Base-by-base conservation (phyloP, 2,329 filamentous ascomycete species). In the Cercospora nicotianae region DNA sequence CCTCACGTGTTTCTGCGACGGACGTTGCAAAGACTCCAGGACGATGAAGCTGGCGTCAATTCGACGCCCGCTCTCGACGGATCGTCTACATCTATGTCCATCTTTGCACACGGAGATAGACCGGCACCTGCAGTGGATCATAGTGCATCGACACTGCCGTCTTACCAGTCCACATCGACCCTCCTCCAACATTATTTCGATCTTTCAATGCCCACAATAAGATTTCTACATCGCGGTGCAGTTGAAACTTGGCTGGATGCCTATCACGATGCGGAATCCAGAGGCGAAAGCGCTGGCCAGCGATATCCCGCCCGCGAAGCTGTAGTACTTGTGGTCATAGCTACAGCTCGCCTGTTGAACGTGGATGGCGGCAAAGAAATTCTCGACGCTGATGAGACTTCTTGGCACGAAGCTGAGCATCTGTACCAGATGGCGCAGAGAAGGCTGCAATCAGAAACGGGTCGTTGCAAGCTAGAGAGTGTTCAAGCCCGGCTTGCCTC, bases 291-390 rank as follows among this genome's bases (percentile, higher is more conserved):
- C 73, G 73, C 48, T 76, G 78, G 61, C 69, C 74, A 82, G 12
- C 80, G 81, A 36, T 79, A 81, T 2, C 78, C 79, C 7, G 79
- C 80, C 3, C 81, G 80, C 62, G 78, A 81, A 1, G 84, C 84
- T 0, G 72, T 86, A 20, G 74, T 87, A 1, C 81, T 87, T 39
- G 82, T 86, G 73, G 81, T 86, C 1, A 83, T 88, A 69, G 86
- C 86, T 0, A 84, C 86, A 20, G 84, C 76, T 23, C 63, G 68
- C 2, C 33, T 77, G 2, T 75, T 77, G 62, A 70, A 74, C 33
- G 67, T 68, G 10, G 72, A 73, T 33, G 80, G 13, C 60, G 36
- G 48, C 36, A 63, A 31, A 59, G 57, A 33, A 61, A 71, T 62
- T 33, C 67, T 33, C 5, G 66, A 57, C 23, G 66, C 69, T 5